phyloP scores from a whole-genome alignment of 768 basidiomycete species.

The Auriscalpium vulgare region DNA sequence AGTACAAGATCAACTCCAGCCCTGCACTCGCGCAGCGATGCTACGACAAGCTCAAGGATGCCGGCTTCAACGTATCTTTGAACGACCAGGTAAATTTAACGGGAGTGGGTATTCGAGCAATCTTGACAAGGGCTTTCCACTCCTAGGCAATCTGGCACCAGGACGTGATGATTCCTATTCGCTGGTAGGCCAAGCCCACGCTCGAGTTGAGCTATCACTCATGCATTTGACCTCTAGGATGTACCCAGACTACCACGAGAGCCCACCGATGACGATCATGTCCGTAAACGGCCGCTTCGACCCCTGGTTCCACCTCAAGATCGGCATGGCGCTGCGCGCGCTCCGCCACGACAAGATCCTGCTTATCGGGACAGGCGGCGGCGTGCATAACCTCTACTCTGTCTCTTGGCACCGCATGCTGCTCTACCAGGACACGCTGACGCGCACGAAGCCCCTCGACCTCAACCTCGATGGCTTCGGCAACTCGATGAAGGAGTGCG shows the following conservation, averaged over 20 bases:
- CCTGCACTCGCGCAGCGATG: neutral
- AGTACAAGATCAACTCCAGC: slow-evolving; percentile 1
- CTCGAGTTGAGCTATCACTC: no score
- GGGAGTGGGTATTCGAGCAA: neutral
- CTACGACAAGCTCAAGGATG: neutral
- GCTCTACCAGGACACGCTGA: slow-evolving; percentile 4
- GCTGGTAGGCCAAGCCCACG: neutral
- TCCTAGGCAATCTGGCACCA: slow-evolving; percentile 5
- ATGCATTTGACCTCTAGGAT: neutral
- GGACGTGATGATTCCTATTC: slow-evolving; percentile 6
- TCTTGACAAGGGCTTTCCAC: neutral
- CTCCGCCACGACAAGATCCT: slow-evolving; percentile 2
- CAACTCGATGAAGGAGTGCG: slow-evolving; percentile 2
- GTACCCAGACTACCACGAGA: slow-evolving; percentile 2
- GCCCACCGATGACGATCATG: slow-evolving; percentile 5
- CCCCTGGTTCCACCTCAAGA: slow-evolving; percentile 2
- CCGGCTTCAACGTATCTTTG: slow-evolving; percentile 2
- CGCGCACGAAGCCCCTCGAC: slow-evolving; percentile 2
- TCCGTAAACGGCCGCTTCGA: slow-evolving; percentile 6
- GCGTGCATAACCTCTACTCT: slow-evolving; percentile 3
- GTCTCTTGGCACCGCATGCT: slow-evolving; percentile 4
- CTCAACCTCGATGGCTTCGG: slow-evolving; percentile 1
- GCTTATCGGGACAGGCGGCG: slow-evolving; percentile 3
- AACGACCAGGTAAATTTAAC: neutral
- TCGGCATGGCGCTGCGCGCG: slow-evolving; percentile 3